phyloP scores from a whole-genome alignment of 495 filamentous ascomycete species.

The Lasiosphaeria ovina region DNA sequence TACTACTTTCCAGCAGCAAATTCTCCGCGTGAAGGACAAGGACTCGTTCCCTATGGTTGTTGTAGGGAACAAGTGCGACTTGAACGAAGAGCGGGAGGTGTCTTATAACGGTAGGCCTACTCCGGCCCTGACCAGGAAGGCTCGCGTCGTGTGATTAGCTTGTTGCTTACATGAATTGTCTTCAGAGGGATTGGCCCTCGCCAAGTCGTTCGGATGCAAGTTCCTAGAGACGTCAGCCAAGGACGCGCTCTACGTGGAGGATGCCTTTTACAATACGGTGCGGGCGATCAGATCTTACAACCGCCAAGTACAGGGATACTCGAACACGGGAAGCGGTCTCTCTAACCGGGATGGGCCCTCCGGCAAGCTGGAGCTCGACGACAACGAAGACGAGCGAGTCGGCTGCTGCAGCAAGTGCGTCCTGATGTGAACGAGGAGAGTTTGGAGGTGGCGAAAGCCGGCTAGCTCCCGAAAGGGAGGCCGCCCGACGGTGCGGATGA shows the following conservation, averaged over 20 bases:
- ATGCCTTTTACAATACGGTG: slow-evolving; percentile 96
- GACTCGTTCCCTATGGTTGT: slow-evolving; percentile 99
- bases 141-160: neutral
- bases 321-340: slow-evolving; percentile 58
- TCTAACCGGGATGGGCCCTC: slow-evolving; percentile 59
- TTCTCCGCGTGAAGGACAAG: slow-evolving; percentile 96
- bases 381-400: slow-evolving; percentile 58
- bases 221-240: slow-evolving; percentile 99
- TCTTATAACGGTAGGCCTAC: slow-evolving; percentile 74
- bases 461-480: neutral
- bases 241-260: slow-evolving; percentile 95
- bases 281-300: slow-evolving; percentile 97
- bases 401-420: slow-evolving; percentile 88
- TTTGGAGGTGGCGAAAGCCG: slow-evolving; percentile 1
- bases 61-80: slow-evolving; percentile 99
- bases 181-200: slow-evolving; percentile 85
- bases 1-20: slow-evolving; percentile 97
- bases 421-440: slow-evolving; percentile 69
- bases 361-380: slow-evolving; percentile 76
- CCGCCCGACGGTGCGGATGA: neutral
- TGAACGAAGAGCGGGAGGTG: slow-evolving; percentile 87
- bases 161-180: slow-evolving; percentile 27
- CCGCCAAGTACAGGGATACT: slow-evolving; percentile 89
- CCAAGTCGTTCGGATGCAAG: slow-evolving; percentile 85
- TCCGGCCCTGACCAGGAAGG: neutral